phyloP scores from a whole-genome alignment of 306 rosid genomes.

The Cicer pinnatifidum region DNA sequence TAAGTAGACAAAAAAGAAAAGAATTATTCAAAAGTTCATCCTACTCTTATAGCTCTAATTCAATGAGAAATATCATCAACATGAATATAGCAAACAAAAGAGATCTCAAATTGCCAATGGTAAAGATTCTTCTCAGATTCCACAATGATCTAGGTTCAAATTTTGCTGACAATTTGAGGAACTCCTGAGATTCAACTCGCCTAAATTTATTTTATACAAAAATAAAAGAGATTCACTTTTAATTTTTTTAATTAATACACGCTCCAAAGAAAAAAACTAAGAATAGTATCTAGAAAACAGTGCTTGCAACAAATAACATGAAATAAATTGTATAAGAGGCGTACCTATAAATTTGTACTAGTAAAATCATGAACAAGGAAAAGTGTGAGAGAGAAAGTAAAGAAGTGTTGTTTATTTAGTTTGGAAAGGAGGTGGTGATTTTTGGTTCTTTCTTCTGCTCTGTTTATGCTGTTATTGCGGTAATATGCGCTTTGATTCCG shows the following conservation, averaged over 20 bases:
- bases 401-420: conserved; percentile 1
- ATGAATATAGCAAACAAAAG: background rate
- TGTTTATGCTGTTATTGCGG: background rate
- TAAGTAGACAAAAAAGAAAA: background rate
- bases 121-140: too few relatives aligned
- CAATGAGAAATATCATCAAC: background rate
- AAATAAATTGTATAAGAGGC: conserved; percentile 9
- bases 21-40: background rate
- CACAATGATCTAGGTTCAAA: too few relatives aligned
- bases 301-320: conserved; percentile 34
- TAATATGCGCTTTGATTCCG: conserved; percentile 3
- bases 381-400: conserved; percentile 39
- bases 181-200: too few relatives aligned
- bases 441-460: background rate
- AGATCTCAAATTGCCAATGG: background rate
- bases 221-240: too few relatives aligned
- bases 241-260: background rate
- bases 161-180: too few relatives aligned
- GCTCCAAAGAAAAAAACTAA: background rate
- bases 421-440: background rate
- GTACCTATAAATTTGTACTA: conserved; percentile 39
- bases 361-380: background rate
- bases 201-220: too few relatives aligned
- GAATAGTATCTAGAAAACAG: background rate
- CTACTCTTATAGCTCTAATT: conserved; percentile 6